Evolutionary conservation across 2,329 filamentous ascomycete genomes (phyloP).

Genomic region (Fusarium nodosum): DNA sequence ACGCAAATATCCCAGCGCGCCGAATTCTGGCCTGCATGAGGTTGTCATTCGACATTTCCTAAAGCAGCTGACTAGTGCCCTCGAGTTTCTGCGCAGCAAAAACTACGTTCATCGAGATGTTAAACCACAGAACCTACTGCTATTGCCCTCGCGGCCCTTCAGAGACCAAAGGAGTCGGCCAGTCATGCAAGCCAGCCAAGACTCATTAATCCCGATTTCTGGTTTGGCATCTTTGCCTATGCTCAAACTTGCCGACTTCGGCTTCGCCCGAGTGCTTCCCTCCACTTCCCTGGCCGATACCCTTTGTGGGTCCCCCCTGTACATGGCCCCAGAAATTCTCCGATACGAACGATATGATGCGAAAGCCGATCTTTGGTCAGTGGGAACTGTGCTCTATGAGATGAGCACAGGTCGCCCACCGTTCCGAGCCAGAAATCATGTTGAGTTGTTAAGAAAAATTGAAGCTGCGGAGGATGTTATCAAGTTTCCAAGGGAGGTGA

Average conservation of each 20-base stretch:
- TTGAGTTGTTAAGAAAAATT: conserved; percentile 92
- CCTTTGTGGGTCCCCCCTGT: conserved; percentile 93
- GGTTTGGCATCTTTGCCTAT: conserved; percentile 90
- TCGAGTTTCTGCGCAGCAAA: conserved; percentile 86
- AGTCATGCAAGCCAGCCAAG: conserved; percentile 81
- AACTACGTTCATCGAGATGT: conserved; percentile 97
- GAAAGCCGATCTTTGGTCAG: conserved; percentile 97
- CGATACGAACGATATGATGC: conserved; percentile 98
- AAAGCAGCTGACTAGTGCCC: conserved; percentile 92
- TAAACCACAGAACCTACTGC: conserved; percentile 94
- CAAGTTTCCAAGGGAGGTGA: conserved; percentile 80
- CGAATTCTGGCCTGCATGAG: conserved; percentile 90
- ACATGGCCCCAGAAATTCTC: conserved; percentile 98
- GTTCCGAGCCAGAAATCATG: conserved; percentile 93
- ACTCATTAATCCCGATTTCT: conserved; percentile 83
- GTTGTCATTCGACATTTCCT: conserved; percentile 97
- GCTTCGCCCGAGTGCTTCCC: conserved; percentile 94
- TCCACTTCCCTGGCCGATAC: conserved; percentile 94
- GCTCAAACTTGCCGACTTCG: conserved; percentile 98
- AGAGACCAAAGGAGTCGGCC: conserved; percentile 67
- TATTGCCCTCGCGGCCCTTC: conserved; percentile 85
- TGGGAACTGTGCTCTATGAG: conserved; percentile 94
- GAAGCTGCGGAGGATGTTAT: conserved; percentile 90
- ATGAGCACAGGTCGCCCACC: conserved; percentile 93
- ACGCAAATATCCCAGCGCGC: conserved; percentile 88